Base-by-base conservation (phyloP, 2,329 filamentous ascomycete genomes). In the Fusarium sororula region DNA sequence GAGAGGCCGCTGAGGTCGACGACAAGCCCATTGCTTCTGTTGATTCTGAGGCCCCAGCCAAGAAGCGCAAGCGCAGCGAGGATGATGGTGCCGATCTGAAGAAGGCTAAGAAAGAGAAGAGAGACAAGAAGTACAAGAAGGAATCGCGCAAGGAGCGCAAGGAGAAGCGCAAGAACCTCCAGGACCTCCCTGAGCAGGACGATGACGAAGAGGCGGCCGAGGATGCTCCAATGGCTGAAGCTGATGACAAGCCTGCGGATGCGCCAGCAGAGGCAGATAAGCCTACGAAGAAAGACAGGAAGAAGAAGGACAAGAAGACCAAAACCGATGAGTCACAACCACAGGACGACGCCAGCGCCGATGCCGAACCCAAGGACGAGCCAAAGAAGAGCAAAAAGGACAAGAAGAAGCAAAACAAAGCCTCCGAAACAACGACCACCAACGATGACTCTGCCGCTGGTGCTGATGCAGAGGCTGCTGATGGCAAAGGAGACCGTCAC, bases 91-190 rank as follows among this genome's bases (percentile, higher is more conserved):
- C 64, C 51, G 68, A 60, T n/a, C 28, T 67, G 71, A 81, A 81
- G 75, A 80, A 79, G 66, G 74, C 72, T 22, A 82, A 83, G 75
- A 81, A 81, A 66, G 75, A 81, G 14, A 81, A 83, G 70, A 81
- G 83, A 75, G 74, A 81, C 32, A 80, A 81, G 51, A 81, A 83
- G 67, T 61, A 74, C 63, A 69, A 79, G 61, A 78, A 80, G 65
- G 80, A 83, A 73, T 80, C 79, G 63, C 81, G 82, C 45, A 82
- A 83, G 64, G 82, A 84, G 57, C 83, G 82, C 75, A 84, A 85
- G 74, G 80, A 84, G 35, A 84, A 83, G 77, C 80, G 81, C 59
- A 82, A 82, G 75, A 73, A 84, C 51, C 73, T 84, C 12, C 80
- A 80, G 50, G 80, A 84, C 37, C 78, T 84, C 15, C 83, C 82